Evolutionary conservation across 768 basidiomycete species (phyloP), one percentile per base, ranked within the genome.

Genomic region (Cubamyces sp.): DNA sequence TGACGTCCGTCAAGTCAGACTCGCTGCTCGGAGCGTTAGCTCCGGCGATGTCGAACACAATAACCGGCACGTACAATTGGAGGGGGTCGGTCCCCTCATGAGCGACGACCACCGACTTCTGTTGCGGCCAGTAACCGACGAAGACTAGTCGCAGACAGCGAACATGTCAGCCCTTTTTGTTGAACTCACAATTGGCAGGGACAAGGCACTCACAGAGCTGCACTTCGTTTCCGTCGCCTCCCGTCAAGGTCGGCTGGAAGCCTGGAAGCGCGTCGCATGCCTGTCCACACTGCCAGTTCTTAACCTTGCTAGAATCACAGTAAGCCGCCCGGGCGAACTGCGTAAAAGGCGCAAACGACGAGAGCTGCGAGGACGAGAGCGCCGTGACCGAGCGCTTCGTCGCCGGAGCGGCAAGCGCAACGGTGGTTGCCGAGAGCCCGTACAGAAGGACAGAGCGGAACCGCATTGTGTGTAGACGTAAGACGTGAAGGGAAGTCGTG

Each of bases 1-100:
- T 72, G 56, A 66, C 56, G 67, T 87, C 84, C 11, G 82, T 86
- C 54, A 87, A 71, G 51, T 79, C 73, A 1, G 86, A 79, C 30
- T 80, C 46, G 52, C 83, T 84, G 57, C 6, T 54, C 8, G 47
- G 7, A 14, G 37, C 16, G 39, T 63, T n/a, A 57, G 34, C 6
- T 15, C 15, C 23, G 23, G 3, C 7, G 1, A 45, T 39, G 11
- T 28, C 8, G 21, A 45, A 47, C 5, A 40, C 6, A 48, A 23
- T 42, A 50, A 50, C 46, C 26, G 15, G 21, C n/a, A 23, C 78
- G 69, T 65, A 86, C 85, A 87, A 64, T 56, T 82, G 68, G 0
- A 73, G 76, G 6, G 85, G 82, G 61, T 87, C 82, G 3, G 86
- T 87, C 18, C 86, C 86, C 67, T 87, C 78, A 64, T 87, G 86